A percentile compares a stretch with the other conserved stretches of the same genome.
phyloP scores from a whole-genome alignment of 441 rosid genomes.

The Corymbia citriodora region DNA sequence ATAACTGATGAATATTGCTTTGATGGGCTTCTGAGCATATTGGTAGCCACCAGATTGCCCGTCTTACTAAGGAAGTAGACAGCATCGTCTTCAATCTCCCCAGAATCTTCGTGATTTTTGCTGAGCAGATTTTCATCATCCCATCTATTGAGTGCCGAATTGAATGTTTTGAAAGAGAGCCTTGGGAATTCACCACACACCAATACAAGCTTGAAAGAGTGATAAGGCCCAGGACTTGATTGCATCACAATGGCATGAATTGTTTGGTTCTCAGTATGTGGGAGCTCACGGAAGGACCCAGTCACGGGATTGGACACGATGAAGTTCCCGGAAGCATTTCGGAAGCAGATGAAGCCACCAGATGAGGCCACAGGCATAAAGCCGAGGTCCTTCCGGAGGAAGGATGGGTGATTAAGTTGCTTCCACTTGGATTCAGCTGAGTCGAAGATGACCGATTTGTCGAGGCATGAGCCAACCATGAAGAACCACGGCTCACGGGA shows the following conservation, averaged over 20 bases:
- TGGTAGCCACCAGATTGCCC: conserved; percentile 67
- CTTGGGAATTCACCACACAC: conserved; percentile 60
- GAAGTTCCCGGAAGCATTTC: conserved; percentile 36
- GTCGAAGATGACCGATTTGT: conserved; percentile 51
- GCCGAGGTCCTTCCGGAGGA: conserved; percentile 14
- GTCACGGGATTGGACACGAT: conserved; percentile 60
- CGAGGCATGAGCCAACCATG: conserved; percentile 43
- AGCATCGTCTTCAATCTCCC: conserved; percentile 20
- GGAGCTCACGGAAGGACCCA: conserved; percentile 44
- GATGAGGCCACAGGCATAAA: conserved; percentile 77
- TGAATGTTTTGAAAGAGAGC: conserved; percentile 39
- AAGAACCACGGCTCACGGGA: conserved; percentile 79
- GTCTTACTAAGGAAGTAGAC: conserved; percentile 79
- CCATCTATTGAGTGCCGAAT: conserved; percentile 51
- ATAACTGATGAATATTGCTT: conserved; percentile 81
- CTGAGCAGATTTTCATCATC: conserved; percentile 31
- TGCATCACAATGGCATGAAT: conserved; percentile 78
- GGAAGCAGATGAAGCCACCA: conserved; percentile 72
- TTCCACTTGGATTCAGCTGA: conserved; percentile 65
- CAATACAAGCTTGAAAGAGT: conserved; percentile 51
- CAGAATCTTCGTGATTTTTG: conserved; percentile 29
- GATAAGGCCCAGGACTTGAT: conserved; percentile 10
- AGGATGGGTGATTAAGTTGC: conserved; percentile 32
- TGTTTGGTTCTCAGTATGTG: conserved; percentile 21
- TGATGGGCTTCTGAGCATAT: conserved; percentile 75